Conservation (phyloP, 2,329 filamentous ascomycete species). For the Chaetothyriales sp. region DNA sequence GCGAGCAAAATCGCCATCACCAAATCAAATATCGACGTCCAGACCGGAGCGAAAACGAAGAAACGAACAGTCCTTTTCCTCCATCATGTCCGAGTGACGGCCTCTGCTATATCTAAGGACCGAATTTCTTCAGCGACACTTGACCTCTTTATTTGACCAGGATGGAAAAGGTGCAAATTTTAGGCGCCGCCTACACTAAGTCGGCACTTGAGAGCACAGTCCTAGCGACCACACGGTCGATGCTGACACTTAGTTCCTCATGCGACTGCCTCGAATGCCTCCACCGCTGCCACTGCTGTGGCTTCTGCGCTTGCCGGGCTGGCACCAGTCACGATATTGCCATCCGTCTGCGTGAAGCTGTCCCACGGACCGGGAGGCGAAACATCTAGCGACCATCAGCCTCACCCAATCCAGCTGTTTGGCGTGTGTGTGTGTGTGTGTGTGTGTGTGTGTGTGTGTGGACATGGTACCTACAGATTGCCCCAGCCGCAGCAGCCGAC, state of each 20-base stretch:
- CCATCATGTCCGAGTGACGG: too few species aligned
- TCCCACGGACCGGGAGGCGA: constrained; percentile 8
- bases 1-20: too few species aligned
- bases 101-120: too few species aligned
- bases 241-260: background rate
- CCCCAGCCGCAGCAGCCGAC: constrained; percentile 20
- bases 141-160: too few species aligned
- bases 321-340: constrained; percentile 24
- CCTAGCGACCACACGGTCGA: background rate
- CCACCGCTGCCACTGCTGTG: constrained; percentile 22
- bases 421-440: background rate
- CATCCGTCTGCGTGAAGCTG: constrained; percentile 22
- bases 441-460: background rate
- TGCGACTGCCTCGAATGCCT: constrained; percentile 17
- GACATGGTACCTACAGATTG: constrained; percentile 19
- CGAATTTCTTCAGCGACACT: too few species aligned
- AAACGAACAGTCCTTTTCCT: too few species aligned
- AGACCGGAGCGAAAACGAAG: too few species aligned
- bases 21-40: too few species aligned
- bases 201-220: background rate
- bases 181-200: background rate
- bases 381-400: background rate
- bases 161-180: too few species aligned
- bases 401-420: background rate
- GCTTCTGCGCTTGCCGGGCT: constrained; percentile 25